Conservation (phyloP, 192 early-diverging fungal species). For the Coemansia sp. region DNA sequence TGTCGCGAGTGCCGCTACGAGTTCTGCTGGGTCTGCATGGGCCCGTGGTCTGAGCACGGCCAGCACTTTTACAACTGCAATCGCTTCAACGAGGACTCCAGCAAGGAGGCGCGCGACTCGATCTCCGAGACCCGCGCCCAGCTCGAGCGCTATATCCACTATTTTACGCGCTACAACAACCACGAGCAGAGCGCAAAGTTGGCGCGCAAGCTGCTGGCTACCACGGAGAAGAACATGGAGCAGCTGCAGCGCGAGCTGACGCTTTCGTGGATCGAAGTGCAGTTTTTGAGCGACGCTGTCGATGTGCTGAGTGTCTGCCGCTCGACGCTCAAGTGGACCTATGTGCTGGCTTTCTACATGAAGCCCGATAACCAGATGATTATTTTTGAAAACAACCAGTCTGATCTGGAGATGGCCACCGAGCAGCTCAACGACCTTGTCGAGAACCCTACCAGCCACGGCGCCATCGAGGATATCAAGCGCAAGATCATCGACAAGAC, state of each 20-base stretch:
- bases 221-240: conserved; percentile 71
- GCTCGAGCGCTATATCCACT: conserved; percentile 95
- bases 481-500: conserved; percentile 90
- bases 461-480: conserved; percentile 74
- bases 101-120: conserved; percentile 79
- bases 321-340: conserved; percentile 95
- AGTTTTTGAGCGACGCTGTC: conserved; percentile 91
- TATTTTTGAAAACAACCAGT: conserved; percentile 97
- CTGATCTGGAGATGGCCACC: conserved; percentile 96
- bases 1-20: conserved; percentile 97
- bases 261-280: conserved; percentile 98
- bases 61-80: conserved; percentile 97
- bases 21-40: conserved; percentile 99
- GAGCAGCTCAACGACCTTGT: conserved; percentile 89
- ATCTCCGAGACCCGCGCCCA: conserved; percentile 83
- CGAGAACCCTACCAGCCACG: conserved; percentile 77
- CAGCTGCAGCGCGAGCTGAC: conserved; percentile 87
- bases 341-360: conserved; percentile 95
- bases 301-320: conserved; percentile 86
- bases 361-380: conserved; percentile 77
- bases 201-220: conserved; percentile 65
- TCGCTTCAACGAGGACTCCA: conserved; percentile 89
- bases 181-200: conserved; percentile 93
- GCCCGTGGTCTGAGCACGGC: conserved; percentile 96
- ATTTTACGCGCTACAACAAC: conserved; percentile 96